phyloP scores from a whole-genome alignment of 176 grass and related monocot species.

The Oropetium thomaeum region DNA sequence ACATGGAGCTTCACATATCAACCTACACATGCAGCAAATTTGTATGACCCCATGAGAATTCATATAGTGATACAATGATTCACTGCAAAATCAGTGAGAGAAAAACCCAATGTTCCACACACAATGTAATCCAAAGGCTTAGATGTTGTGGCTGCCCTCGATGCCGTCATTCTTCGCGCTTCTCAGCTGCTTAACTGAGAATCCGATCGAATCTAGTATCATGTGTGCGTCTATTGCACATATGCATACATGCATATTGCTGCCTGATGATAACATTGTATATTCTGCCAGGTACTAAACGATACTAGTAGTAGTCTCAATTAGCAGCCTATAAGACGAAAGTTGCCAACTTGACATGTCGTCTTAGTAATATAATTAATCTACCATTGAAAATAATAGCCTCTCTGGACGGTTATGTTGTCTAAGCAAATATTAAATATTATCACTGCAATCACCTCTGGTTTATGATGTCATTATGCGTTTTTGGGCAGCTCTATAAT shows the following conservation, averaged over 20 bases:
- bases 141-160: too few species aligned
- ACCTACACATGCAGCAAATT: constrained; percentile 24
- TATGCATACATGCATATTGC: too few species aligned
- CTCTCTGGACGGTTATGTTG: constrained; percentile 13
- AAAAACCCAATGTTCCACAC: too few species aligned
- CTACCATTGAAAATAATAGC: constrained; percentile 26
- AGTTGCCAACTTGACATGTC: constrained; percentile 23
- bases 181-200: too few species aligned
- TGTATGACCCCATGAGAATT: background rate
- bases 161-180: too few species aligned
- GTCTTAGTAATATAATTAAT: too few species aligned
- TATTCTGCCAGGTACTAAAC: background rate
- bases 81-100: too few species aligned
- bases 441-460: background rate
- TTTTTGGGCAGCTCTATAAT: background rate
- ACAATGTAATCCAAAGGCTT: too few species aligned
- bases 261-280: constrained; percentile 16
- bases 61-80: too few species aligned
- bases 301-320: background rate
- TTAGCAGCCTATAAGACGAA: background rate
- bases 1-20: constrained; percentile 1
- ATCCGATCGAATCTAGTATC: background rate
- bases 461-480: constrained; percentile 2
- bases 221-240: background rate
- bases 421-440: constrained; percentile 24